Evolutionary conservation across 2,329 filamentous ascomycete species (phyloP), one percentile per base, ranked within the genome.

Genomic region (Botrytis sinoallii): DNA sequence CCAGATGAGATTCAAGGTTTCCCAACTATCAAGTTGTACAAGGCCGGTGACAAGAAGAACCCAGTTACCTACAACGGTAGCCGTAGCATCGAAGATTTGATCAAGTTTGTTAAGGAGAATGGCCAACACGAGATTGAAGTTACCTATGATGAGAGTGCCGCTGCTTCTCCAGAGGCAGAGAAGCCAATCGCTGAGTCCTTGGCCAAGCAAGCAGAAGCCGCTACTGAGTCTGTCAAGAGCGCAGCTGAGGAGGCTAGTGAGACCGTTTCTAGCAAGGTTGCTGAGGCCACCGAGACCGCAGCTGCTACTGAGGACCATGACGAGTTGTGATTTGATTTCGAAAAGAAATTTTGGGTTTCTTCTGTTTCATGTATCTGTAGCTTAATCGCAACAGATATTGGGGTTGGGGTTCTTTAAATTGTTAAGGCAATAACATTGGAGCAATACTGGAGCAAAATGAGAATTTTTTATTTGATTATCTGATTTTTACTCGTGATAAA

Each of bases 11-110:
- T 99, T 82, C 90, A 93, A 84, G 96, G 96, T 77, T 99, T 99
- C 92, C 96, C 96, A 74, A 99, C 96, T 83, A 98, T 99, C 89
- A 98, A 98, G 90, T 90, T 99, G 79, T 99, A 90, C 92, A 90
- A 93, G 77, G 96, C 96, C 80, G 95, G 94, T 81, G 88, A 88
- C 84, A 99, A 99, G 91, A 88, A 88, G 81, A 86, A 90, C 79
- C 93, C 96, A 74, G 84, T 98, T 76, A 93, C 94, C 79, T 99
- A 98, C 89, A 88, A 87, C 77, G 96, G 96, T 80, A 89, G 91
- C 77, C 94, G 96, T 81, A 96, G 94, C 72, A 86, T 98, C 73
- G 93, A 97, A 86, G 96, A 98, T 83, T 89, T 99, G 75, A 91
- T 93, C 81, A 88, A 91, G 80, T 99, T 99, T 86, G 89, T 99